Percentiles rank a stretch among this genome's conserved stretches.
Conservation (phyloP, 1,139 yeast species). For the Pichia sp. region DNA sequence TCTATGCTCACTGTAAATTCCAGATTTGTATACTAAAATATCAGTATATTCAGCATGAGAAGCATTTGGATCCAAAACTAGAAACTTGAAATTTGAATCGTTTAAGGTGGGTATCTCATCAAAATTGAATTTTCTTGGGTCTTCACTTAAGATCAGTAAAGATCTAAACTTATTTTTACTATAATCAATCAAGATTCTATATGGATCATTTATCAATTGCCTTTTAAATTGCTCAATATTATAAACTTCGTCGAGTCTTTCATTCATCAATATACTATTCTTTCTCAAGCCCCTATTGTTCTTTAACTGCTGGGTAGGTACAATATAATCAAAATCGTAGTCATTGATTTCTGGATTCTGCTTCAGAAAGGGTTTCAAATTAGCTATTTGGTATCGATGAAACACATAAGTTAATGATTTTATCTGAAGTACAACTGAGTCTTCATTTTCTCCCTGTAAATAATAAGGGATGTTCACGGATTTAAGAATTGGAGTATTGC, state of each 20-base stretch:
- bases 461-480: slow-evolving; percentile 39
- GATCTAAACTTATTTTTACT: slow-evolving; percentile 58
- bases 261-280: slow-evolving; percentile 19
- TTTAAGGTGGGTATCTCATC: slow-evolving; percentile 28
- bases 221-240: slow-evolving; percentile 39
- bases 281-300: neutral
- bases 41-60: slow-evolving; percentile 39
- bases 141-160: slow-evolving; percentile 43
- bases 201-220: slow-evolving; percentile 43
- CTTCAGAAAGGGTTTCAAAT: slow-evolving; percentile 35
- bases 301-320: neutral
- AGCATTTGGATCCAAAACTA: slow-evolving; percentile 37
- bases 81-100: slow-evolving; percentile 35
- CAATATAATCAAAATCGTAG: slow-evolving; percentile 18
- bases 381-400: slow-evolving; percentile 43
- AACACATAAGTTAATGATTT: slow-evolving; percentile 51
- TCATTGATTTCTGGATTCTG: slow-evolving; percentile 17
- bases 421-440: slow-evolving; percentile 52
- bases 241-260: slow-evolving; percentile 47
- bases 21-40: slow-evolving; percentile 33
- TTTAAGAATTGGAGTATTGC: slow-evolving; percentile 9
- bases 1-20: slow-evolving; percentile 49
- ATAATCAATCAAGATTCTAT: slow-evolving; percentile 58
- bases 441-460: slow-evolving; percentile 41
- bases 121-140: slow-evolving; percentile 30